Percentiles rank a stretch among this genome's conserved stretches.
These are phyloP conservation scores for Zea mays DNA, from an alignment of 176 grass and related monocot genomes.

Conservation along the genomic window Zm-B73-REFERENCE-NAM-5.0 NC_050099.1:52381501-52382000, in stretches of 20 bases:
- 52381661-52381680: slow-evolving; percentile 38
- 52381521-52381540: slow-evolving; percentile 60
- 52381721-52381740: slow-evolving; percentile 55
- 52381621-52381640: slow-evolving; percentile 45
- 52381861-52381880: slow-evolving; percentile 44
- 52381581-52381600: slow-evolving; percentile 37
- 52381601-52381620: slow-evolving; percentile 2
- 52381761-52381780: slow-evolving; percentile 42
- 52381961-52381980: background rate
- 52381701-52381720: slow-evolving; percentile 52
- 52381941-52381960: background rate
- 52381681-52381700: slow-evolving; percentile 42
- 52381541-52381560: slow-evolving; percentile 72
- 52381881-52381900: slow-evolving; percentile 59
- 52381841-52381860: slow-evolving; percentile 46
- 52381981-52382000: background rate
- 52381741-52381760: slow-evolving; percentile 51
- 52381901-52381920: slow-evolving; percentile 35
- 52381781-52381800: slow-evolving; percentile 49
- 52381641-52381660: slow-evolving; percentile 36
- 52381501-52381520: slow-evolving; percentile 44
- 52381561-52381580: background rate
- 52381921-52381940: no score
- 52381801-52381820: slow-evolving; percentile 65
- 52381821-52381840: slow-evolving; percentile 76